Base-by-base conservation (phyloP, 106 monocot species). In the Acorus gramineus region DNA sequence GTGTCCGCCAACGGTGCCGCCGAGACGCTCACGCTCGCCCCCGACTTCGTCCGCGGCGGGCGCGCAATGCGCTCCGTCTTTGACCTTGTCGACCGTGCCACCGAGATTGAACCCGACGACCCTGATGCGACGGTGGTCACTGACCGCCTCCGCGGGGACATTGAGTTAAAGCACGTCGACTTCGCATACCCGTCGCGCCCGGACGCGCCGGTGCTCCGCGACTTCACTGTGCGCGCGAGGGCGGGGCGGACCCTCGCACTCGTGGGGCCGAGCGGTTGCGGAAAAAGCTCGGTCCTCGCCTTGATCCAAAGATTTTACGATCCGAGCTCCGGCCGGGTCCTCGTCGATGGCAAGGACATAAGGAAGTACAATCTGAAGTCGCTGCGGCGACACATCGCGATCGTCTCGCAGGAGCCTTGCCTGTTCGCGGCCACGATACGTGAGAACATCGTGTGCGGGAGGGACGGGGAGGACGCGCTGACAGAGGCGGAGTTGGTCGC, bases 1-100 rank as follows among this genome's bases (percentile, higher is more conserved):
- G 95, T 96, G 44, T 96, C 96, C 0, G 96, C 96, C 69, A 91
- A 96, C 46, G 96, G 96, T 11, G 96, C 96, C 0, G 96, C 96
- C 7, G 96, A 96, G 78, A 90, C 96, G 2, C 78, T 96, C 2
- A 91, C 96, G 5, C 79, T 96, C 2, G 96, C 96, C 2, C 91
- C 96, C 3, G 90, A 96, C 61, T 91, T 96, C 82, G 83, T 96
- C 64, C 90, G 91, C 59, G 96, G 96, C 3, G 91, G 96, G 3
- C 84, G 82, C 0, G 96, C 96, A n/a, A 83, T 91, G 85, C 73
- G 81, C 13, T 87, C 96, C 3, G 87, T 91, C 51, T 96, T 96
- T 60, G 85, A 87, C 52, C 60, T 86, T 14, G 63, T 96, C 9
- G 96, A 96, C 61, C 77, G 96, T 4, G 83, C 76, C 66, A 91